phyloP scores from a whole-genome alignment of 352 stramenopile species.

The Phytophthora syringae region DNA sequence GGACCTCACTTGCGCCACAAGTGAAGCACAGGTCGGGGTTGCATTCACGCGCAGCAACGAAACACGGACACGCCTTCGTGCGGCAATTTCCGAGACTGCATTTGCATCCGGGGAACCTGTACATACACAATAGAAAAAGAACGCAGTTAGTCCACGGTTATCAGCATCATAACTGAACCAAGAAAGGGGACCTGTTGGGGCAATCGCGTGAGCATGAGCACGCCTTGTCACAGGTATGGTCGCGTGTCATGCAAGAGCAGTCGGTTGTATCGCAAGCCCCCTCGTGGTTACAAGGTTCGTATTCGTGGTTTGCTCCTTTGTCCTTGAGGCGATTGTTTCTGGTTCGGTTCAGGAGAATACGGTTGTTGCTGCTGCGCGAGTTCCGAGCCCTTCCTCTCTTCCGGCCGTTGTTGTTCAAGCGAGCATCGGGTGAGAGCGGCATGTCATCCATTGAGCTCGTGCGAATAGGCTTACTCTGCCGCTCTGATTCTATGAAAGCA shows the following conservation, averaged over 20 bases:
- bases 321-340: slow-evolving; percentile 72
- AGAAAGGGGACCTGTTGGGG: slow-evolving; percentile 58
- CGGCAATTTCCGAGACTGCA: slow-evolving; percentile 67
- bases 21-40: slow-evolving; percentile 63
- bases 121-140: slow-evolving; percentile 1
- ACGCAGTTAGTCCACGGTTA: slow-evolving; percentile 11
- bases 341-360: slow-evolving; percentile 66
- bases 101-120: slow-evolving; percentile 57
- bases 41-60: slow-evolving; percentile 63
- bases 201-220: slow-evolving; percentile 85
- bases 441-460: slow-evolving; percentile 39
- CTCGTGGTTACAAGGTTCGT: slow-evolving; percentile 83
- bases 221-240: slow-evolving; percentile 84
- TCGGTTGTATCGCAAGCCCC: slow-evolving; percentile 54
- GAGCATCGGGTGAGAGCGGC: slow-evolving; percentile 48
- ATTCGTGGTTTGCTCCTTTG: slow-evolving; percentile 70
- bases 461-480: slow-evolving; percentile 28
- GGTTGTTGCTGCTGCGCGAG: slow-evolving; percentile 61
- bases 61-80: slow-evolving; percentile 71
- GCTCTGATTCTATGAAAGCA: slow-evolving; percentile 54
- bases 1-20: slow-evolving; percentile 65
- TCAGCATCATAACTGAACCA: neutral
- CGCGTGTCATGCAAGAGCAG: slow-evolving; percentile 80
- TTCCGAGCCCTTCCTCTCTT: slow-evolving; percentile 46
- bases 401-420: slow-evolving; percentile 39